These are phyloP conservation scores for Bacidia gigantensis DNA, from an alignment of 495 filamentous ascomycete genomes.

Conservation along the genomic window DNA sequence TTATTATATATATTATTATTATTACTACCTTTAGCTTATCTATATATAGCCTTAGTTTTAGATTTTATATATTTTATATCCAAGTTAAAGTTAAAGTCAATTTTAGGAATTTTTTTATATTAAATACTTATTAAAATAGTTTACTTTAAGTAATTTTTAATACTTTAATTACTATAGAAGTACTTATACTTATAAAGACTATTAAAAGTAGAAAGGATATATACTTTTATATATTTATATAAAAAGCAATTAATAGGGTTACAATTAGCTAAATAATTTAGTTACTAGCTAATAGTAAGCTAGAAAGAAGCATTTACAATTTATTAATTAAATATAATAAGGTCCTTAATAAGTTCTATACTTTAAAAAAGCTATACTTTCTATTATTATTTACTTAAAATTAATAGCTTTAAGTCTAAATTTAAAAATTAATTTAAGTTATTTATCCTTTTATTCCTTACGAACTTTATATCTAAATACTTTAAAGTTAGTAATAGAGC, in stretches of 20 bases:
- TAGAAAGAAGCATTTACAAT: not conserved
- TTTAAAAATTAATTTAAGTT: not conserved
- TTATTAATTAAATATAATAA: not conserved
- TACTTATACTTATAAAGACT: not conserved
- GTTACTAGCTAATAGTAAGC: not conserved
- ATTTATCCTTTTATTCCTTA: not conserved
- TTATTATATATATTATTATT: too few relatives aligned
- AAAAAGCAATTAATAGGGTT: not conserved
- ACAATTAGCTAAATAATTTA: not conserved
- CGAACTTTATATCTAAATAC: not conserved
- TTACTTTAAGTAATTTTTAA: not conserved
- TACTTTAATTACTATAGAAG: not conserved
- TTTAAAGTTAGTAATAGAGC: not conserved
- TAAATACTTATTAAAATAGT: not conserved
- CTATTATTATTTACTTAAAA: not conserved
- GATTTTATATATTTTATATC: too few relatives aligned
- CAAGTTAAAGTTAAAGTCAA: too few relatives aligned
- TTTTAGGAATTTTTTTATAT: not conserved
- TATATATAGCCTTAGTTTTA: too few relatives aligned
- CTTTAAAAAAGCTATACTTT: not conserved
- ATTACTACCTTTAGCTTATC: too few relatives aligned
- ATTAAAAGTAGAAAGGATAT: not conserved
- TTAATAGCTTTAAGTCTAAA: not conserved
- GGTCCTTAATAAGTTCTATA: not conserved
- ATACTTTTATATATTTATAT: not conserved